These are phyloP conservation scores for Flueggea neowawraea DNA, from an alignment of 441 rosid genomes.

Conservation along the genomic window DNA sequence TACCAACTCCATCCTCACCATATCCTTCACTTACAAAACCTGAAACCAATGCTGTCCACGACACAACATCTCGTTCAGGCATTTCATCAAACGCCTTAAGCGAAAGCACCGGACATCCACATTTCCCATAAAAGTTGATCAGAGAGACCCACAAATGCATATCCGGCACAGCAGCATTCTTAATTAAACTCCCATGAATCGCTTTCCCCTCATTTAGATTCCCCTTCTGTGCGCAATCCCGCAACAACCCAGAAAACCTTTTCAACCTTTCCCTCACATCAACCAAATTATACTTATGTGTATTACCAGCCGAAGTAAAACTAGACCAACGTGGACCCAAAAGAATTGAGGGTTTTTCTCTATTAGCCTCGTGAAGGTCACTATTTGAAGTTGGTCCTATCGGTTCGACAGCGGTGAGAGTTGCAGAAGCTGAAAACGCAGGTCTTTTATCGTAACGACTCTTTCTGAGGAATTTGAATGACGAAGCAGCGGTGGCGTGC, in stretches of 20 bases:
- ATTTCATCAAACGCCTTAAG: conserved; percentile 54
- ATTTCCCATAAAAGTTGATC: conserved; percentile 68
- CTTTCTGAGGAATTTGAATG: conserved; percentile 1
- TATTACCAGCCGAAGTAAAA: too few relatives aligned
- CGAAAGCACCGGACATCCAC: conserved; percentile 34
- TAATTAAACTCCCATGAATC: conserved; percentile 30
- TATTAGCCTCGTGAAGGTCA: not conserved
- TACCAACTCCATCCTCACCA: conserved; percentile 35
- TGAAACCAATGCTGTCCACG: conserved; percentile 73
- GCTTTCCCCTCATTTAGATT: conserved; percentile 25
- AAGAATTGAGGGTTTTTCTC: conserved; percentile 4
- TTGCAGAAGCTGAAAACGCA: conserved; percentile 9
- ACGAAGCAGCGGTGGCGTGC: conserved; percentile 2
- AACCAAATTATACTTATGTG: too few relatives aligned
- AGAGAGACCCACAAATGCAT: conserved; percentile 55
- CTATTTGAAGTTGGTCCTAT: not conserved
- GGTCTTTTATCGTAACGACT: too few relatives aligned
- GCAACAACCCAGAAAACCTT: conserved; percentile 28
- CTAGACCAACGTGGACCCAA: not conserved
- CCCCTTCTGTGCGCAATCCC: conserved; percentile 31
- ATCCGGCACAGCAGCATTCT: conserved; percentile 23
- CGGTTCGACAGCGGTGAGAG: not conserved
- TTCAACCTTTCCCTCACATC: conserved; percentile 16
- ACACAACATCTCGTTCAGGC: conserved; percentile 66
- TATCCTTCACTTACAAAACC: conserved; percentile 53